Evolutionary conservation across 2,329 filamentous ascomycete species (phyloP).

Genomic region (Cyphellophora attinorum): DNA sequence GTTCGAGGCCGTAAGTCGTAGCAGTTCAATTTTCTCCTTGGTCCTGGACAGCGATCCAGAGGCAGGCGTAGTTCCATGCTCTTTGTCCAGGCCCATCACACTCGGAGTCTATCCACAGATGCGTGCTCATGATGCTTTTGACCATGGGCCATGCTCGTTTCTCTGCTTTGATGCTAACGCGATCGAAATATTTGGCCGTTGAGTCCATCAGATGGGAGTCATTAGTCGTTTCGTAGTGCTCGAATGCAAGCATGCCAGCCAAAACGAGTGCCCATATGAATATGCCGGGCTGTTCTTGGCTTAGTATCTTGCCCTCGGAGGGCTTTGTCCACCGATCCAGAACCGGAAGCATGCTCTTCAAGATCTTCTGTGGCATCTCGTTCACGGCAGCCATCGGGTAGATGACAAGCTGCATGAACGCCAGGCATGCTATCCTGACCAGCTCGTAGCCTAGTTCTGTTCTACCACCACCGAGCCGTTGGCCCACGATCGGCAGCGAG

Average conservation of each 20-base stretch:
- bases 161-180: neutral
- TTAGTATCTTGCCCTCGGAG: neutral
- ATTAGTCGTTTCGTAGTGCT: neutral
- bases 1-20: too few species aligned
- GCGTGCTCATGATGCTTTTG: conserved; percentile 1
- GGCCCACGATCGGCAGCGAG: neutral
- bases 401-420: conserved; percentile 28
- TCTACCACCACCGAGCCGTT: conserved; percentile 1
- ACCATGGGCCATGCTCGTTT: neutral
- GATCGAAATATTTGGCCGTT: neutral
- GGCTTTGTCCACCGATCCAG: neutral
- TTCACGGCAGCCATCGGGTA: conserved; percentile 22
- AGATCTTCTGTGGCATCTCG: neutral
- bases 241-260: neutral
- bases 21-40: too few species aligned
- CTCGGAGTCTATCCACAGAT: neutral
- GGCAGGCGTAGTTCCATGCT: neutral
- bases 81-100: neutral
- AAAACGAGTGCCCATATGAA: neutral
- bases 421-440: conserved; percentile 24
- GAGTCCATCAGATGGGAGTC: neutral
- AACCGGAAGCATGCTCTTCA: neutral
- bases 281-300: neutral
- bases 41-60: neutral
- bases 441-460: conserved; percentile 22